These are phyloP conservation scores for Macrophomina phaseolina DNA, from an alignment of 2,329 filamentous ascomycete genomes.

Conservation along the genomic window DNA sequence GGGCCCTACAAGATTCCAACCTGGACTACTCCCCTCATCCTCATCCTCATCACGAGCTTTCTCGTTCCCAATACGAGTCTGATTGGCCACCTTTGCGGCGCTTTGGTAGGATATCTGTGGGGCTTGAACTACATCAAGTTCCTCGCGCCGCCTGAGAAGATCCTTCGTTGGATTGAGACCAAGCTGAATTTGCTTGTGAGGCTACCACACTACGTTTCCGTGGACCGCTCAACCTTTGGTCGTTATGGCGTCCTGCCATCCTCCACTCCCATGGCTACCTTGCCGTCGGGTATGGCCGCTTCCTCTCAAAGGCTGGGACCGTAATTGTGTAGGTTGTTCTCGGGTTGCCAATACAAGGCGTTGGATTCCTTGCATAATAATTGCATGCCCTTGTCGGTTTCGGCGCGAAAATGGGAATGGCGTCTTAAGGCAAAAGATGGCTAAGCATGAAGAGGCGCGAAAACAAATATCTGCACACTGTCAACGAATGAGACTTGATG, in stretches of 20 bases:
- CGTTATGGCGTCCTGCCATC: conserved; percentile 83
- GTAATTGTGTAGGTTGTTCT: background rate
- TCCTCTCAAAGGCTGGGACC: conserved; percentile 17
- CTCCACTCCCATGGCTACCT: conserved; percentile 28
- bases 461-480: background rate
- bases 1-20: conserved; percentile 79
- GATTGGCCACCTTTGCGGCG: conserved; percentile 82
- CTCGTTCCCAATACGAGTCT: conserved; percentile 83
- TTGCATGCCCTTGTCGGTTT: background rate
- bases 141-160: conserved; percentile 86
- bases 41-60: conserved; percentile 75
- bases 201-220: conserved; percentile 88
- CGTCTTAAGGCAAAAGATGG: background rate
- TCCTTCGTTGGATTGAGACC: conserved; percentile 84
- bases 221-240: conserved; percentile 95
- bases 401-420: conserved; percentile 4
- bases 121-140: conserved; percentile 89
- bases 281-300: conserved; percentile 1
- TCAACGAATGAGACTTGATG: no score
- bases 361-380: background rate
- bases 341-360: conserved; percentile 4
- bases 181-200: conserved; percentile 84
- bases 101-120: conserved; percentile 83
- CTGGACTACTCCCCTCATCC: conserved; percentile 84
- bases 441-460: conserved; percentile 14